Conservation (phyloP, 192 early-diverging fungal species). For the Backusella liffmaniae region DNA sequence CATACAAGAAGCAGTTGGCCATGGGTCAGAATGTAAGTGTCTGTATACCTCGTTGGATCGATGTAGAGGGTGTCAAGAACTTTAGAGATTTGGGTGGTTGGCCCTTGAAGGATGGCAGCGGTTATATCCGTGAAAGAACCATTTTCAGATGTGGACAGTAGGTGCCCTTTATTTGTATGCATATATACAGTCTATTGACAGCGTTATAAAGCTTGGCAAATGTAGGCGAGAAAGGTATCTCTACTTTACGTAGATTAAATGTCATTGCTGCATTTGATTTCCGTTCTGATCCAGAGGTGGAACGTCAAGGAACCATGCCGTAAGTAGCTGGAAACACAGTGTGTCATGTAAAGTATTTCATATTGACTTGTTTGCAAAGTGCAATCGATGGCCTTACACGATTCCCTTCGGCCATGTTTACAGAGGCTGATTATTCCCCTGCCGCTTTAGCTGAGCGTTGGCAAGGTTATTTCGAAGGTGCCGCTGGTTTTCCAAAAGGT, state of each 20-base stretch:
- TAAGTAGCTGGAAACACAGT: not conserved
- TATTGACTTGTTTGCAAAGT: constrained; percentile 17
- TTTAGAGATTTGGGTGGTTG: constrained; percentile 59
- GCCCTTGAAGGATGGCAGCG: constrained; percentile 43
- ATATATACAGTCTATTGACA: not conserved
- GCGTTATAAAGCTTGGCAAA: constrained; percentile 38
- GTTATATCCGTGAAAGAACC: constrained; percentile 46
- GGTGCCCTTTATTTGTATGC: constrained; percentile 14
- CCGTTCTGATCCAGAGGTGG: constrained; percentile 49
- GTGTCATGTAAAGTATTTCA: not conserved
- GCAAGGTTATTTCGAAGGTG: constrained; percentile 54
- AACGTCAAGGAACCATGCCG: constrained; percentile 44
- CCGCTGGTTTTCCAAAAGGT: constrained; percentile 48
- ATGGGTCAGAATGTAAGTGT: constrained; percentile 26
- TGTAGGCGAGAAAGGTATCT: constrained; percentile 42
- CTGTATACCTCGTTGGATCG: constrained; percentile 40
- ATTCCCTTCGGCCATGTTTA: constrained; percentile 49
- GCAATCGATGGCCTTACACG: constrained; percentile 38
- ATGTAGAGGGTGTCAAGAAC: constrained; percentile 55
- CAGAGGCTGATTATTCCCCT: constrained; percentile 55
- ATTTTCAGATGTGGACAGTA: constrained; percentile 56
- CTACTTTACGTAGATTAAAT: constrained; percentile 44
- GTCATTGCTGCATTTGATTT: constrained; percentile 55
- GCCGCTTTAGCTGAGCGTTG: constrained; percentile 52
- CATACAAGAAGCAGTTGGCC: constrained; percentile 11